These are phyloP conservation scores for Neospermospora avenae DNA, from an alignment of 2,329 filamentous ascomycete genomes.

Conservation along the genomic window DNA sequence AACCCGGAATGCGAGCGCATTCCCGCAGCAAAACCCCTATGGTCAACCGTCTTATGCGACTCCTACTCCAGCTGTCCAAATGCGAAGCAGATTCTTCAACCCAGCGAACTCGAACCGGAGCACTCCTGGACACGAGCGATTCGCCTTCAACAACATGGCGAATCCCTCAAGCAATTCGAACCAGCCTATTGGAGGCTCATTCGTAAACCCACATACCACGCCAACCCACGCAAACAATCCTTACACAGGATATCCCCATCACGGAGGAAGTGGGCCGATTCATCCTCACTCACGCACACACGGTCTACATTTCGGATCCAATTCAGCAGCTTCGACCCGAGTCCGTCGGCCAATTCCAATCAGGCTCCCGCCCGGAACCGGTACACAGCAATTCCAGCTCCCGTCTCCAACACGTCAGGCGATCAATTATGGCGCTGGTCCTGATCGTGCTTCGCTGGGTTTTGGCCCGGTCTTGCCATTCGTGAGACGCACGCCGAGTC, in stretches of 20 bases:
- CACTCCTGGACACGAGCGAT: neutral
- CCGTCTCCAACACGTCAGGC: slow-evolving; percentile 1
- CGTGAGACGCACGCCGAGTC: neutral
- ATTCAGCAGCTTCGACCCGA: neutral
- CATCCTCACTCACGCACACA: neutral
- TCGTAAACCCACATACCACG: neutral
- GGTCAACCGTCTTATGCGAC: neutral
- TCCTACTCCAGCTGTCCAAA: neutral
- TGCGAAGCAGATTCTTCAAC: neutral
- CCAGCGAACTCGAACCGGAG: neutral
- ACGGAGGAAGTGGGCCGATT: neutral
- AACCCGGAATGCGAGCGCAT: neutral
- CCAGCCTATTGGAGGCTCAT: neutral
- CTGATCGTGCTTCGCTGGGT: neutral
- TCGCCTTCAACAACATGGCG: neutral
- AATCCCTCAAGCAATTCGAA: neutral
- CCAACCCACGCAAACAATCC: neutral
- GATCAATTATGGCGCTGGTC: neutral
- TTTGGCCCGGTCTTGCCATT: neutral
- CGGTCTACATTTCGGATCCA: neutral
- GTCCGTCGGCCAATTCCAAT: slow-evolving; percentile 1
- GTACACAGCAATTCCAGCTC: neutral
- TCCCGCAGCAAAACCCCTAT: neutral
- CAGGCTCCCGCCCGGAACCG: neutral
- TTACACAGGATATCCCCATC: neutral